Percentiles rank a stretch among this genome's conserved stretches.
These are phyloP conservation scores for Phytophthora litchii DNA, from an alignment of 352 stramenopile genomes.

Conservation along the genomic window DNA sequence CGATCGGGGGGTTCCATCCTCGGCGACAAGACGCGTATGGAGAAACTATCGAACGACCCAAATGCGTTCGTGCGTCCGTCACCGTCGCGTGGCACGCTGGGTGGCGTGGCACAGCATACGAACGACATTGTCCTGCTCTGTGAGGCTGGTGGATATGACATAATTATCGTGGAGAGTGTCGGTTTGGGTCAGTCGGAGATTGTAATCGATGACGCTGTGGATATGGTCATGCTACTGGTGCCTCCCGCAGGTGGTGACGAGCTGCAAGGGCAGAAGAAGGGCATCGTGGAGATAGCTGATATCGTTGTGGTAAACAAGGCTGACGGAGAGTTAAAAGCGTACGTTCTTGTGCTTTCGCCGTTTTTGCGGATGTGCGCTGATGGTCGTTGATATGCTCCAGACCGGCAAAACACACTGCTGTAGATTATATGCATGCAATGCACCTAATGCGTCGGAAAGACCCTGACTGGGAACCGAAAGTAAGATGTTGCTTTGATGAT, in stretches of 20 bases:
- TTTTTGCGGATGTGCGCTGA: not conserved
- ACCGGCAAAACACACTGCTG: conserved; percentile 69
- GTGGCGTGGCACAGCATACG: conserved; percentile 76
- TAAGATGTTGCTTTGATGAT: conserved; percentile 9
- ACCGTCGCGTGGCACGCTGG: conserved; percentile 85
- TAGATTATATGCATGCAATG: conserved; percentile 85
- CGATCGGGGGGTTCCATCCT: conserved; percentile 96
- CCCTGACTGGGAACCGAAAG: conserved; percentile 79
- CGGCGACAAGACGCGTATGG: conserved; percentile 98
- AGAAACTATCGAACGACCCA: conserved; percentile 90
- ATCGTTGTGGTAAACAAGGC: conserved; percentile 98
- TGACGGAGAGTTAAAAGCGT: conserved; percentile 88
- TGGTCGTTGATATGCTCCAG: conserved; percentile 27
- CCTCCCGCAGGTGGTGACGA: conserved; percentile 96
- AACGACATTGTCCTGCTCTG: conserved; percentile 96
- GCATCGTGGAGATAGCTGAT: conserved; percentile 98
- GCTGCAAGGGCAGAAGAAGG: conserved; percentile 98
- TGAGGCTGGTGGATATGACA: conserved; percentile 93
- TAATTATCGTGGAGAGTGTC: conserved; percentile 98
- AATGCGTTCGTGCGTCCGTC: conserved; percentile 94
- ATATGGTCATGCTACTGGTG: conserved; percentile 97
- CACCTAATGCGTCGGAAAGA: conserved; percentile 85
- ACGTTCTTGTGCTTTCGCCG: not conserved
- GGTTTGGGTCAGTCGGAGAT: conserved; percentile 98
- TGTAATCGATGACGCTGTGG: conserved; percentile 95